Conservation (phyloP, 352 stramenopile species). For the Phytophthora aleatoria region DNA sequence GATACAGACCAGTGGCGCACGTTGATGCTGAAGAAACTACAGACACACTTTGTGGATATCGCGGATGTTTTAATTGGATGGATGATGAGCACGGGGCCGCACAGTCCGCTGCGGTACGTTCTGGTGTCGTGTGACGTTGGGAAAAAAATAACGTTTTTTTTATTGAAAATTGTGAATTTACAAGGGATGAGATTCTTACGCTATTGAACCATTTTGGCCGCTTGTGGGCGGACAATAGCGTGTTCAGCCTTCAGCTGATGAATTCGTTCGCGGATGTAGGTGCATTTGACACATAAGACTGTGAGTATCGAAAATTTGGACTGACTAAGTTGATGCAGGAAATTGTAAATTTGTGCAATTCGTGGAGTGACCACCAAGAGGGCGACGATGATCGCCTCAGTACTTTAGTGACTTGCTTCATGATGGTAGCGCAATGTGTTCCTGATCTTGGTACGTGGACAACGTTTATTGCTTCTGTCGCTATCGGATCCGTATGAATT, state of each 20-base stretch:
- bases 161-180: slow-evolving; percentile 1
- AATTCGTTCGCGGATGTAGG: slow-evolving; percentile 64
- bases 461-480: background rate
- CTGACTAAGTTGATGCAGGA: slow-evolving; percentile 35
- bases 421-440: slow-evolving; percentile 59
- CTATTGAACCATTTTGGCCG: slow-evolving; percentile 52
- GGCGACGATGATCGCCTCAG: slow-evolving; percentile 42
- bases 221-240: slow-evolving; percentile 72
- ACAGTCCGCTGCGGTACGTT: slow-evolving; percentile 42
- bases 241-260: slow-evolving; percentile 70
- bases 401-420: slow-evolving; percentile 53
- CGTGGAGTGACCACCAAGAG: slow-evolving; percentile 24
- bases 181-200: slow-evolving; percentile 54
- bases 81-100: slow-evolving; percentile 55
- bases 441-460: slow-evolving; percentile 46
- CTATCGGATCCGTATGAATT: background rate
- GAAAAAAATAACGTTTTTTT: background rate
- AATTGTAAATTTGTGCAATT: slow-evolving; percentile 47
- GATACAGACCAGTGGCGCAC: slow-evolving; percentile 25
- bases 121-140: background rate
- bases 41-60: slow-evolving; percentile 74
- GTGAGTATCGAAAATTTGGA: background rate
- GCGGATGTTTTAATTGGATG: slow-evolving; percentile 73
- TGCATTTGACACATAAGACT: background rate
- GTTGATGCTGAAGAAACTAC: slow-evolving; percentile 50